Evolutionary conservation across 2,329 filamentous ascomycete species (phyloP).

Genomic region (Aquanectria penicillioides): DNA sequence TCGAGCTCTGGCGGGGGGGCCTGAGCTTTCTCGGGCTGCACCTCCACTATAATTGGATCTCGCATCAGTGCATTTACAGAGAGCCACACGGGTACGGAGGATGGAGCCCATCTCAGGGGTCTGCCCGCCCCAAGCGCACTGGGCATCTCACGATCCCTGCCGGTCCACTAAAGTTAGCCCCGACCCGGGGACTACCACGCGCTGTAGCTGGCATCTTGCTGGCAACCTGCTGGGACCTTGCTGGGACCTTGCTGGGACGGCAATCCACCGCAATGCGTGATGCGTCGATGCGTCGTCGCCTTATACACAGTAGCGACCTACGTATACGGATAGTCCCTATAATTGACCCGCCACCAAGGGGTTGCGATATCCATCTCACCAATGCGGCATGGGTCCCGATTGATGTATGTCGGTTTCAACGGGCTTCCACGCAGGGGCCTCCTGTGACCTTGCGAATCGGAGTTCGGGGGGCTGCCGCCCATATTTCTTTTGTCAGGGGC

Average conservation of each 20-base stretch:
- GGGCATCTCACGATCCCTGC: constrained; percentile 1
- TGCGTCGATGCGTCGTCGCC: constrained; percentile 4
- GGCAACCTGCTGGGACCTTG: background rate
- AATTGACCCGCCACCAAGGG: constrained; percentile 4
- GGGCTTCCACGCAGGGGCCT: too few relatives aligned
- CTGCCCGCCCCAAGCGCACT: constrained; percentile 3
- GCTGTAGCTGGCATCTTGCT: too few relatives aligned
- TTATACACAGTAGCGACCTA: too few relatives aligned
- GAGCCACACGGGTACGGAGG: too few relatives aligned
- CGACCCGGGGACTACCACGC: background rate
- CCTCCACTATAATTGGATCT: constrained; percentile 5
- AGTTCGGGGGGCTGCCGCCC: too few relatives aligned
- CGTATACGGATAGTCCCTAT: too few relatives aligned
- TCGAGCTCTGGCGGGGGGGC: background rate
- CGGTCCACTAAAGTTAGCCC: background rate
- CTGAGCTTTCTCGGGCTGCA: constrained; percentile 2
- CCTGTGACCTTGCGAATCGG: too few relatives aligned
- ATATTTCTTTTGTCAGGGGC: too few relatives aligned
- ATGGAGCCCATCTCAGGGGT: constrained; percentile 3
- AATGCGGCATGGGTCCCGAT: constrained; percentile 12
- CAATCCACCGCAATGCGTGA: background rate
- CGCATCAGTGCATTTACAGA: background rate
- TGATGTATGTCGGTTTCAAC: background rate
- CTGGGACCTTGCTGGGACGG: constrained; percentile 1
- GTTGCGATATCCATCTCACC: background rate